Evolutionary conservation across 805 yeast species (phyloP).

Genomic region (Metschnikowia hibisci): DNA sequence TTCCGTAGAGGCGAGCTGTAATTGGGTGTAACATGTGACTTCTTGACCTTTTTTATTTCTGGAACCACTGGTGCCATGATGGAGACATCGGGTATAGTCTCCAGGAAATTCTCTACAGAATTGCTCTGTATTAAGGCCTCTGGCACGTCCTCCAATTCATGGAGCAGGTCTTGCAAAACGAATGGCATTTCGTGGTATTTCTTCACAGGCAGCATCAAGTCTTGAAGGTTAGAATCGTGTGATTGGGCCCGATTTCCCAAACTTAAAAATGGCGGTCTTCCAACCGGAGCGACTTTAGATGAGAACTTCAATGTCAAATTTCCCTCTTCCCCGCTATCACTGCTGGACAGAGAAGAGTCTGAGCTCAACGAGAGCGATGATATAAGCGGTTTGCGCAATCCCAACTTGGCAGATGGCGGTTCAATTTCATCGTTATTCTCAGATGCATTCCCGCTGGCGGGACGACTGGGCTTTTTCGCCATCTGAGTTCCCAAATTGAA

Average conservation of each 20-base stretch:
- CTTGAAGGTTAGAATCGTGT: slow-evolving; percentile 40
- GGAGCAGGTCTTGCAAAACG: slow-evolving; percentile 26
- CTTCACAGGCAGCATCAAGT: slow-evolving; percentile 15
- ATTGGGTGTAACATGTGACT: slow-evolving; percentile 7
- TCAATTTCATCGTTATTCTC: slow-evolving; percentile 21
- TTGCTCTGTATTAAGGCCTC: slow-evolving; percentile 27
- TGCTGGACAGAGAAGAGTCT: slow-evolving; percentile 17
- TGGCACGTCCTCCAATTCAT: slow-evolving; percentile 42
- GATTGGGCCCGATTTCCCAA: slow-evolving; percentile 36
- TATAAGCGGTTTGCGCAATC: not conserved
- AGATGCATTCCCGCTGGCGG: not conserved
- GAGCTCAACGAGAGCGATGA: slow-evolving; percentile 17
- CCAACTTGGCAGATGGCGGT: slow-evolving; percentile 12
- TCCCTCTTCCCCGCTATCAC: slow-evolving; percentile 40
- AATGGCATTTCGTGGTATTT: slow-evolving; percentile 26
- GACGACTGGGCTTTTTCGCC: slow-evolving; percentile 17
- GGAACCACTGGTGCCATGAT: not conserved
- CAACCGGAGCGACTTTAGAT: slow-evolving; percentile 33
- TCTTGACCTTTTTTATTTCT: slow-evolving; percentile 5
- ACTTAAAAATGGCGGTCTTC: slow-evolving; percentile 33
- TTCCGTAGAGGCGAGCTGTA: slow-evolving; percentile 17
- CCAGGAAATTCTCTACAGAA: slow-evolving; percentile 7
- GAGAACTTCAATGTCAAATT: slow-evolving; percentile 44
- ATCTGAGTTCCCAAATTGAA: slow-evolving; percentile 37
- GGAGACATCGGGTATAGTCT: not conserved